Conservation (phyloP, 352 stramenopile genomes). For the Pythium sukuiense region DNA sequence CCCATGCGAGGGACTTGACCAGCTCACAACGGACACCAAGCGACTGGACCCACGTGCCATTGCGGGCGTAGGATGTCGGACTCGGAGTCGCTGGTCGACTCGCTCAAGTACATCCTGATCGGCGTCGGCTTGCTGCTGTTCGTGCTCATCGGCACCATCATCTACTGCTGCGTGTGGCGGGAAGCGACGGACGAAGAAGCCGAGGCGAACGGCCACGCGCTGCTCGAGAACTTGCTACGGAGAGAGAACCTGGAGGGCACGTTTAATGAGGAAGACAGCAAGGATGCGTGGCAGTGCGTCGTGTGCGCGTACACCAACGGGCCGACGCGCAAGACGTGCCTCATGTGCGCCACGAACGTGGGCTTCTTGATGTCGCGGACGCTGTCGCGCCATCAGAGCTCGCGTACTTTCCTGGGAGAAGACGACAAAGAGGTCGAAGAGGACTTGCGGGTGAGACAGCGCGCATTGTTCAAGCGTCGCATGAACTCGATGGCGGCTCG, state of each 20-base stretch:
- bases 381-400: constrained; percentile 54
- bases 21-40: background rate
- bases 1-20: background rate
- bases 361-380: constrained; percentile 28
- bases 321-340: constrained; percentile 38
- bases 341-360: constrained; percentile 68
- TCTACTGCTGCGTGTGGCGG: constrained; percentile 57
- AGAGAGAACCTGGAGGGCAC: constrained; percentile 62
- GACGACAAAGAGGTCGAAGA: constrained; percentile 38
- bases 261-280: constrained; percentile 49
- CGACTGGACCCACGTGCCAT: background rate
- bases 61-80: constrained; percentile 3
- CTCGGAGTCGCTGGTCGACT: constrained; percentile 16
- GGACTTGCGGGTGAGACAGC: constrained; percentile 42
- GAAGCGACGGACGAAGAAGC: constrained; percentile 22
- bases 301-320: constrained; percentile 65
- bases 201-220: constrained; percentile 7
- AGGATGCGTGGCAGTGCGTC: constrained; percentile 66
- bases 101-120: constrained; percentile 28
- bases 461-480: constrained; percentile 64
- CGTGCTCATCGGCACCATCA: constrained; percentile 30
- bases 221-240: constrained; percentile 60
- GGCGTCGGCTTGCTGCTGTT: constrained; percentile 18
- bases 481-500: constrained; percentile 63
- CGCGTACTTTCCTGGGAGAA: constrained; percentile 46